Evolutionary conservation across 331 rosid genomes (phyloP).

Genomic region (Spiraea crenata): DNA sequence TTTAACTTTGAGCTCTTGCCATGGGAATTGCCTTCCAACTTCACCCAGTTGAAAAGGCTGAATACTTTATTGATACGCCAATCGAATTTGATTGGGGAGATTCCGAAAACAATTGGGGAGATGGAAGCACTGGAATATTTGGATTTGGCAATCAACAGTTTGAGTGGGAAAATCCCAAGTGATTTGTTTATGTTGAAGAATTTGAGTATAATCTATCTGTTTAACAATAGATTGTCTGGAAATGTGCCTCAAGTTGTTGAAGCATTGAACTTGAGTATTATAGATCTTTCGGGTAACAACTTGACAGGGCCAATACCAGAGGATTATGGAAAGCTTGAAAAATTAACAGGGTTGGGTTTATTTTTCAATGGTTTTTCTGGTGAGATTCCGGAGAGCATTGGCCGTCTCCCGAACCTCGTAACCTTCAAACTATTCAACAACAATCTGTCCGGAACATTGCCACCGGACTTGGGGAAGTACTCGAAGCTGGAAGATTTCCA

Average conservation of each 20-base stretch:
- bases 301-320: constrained; percentile 56
- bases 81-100: constrained; percentile 44
- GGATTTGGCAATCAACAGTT: constrained; percentile 35
- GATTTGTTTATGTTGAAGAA: constrained; percentile 48
- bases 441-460: constrained; percentile 55
- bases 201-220: constrained; percentile 44
- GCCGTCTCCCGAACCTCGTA: constrained; percentile 45
- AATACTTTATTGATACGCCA: constrained; percentile 31
- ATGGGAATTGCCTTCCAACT: constrained; percentile 39
- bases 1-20: constrained; percentile 19
- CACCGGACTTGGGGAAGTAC: constrained; percentile 55
- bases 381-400: constrained; percentile 55
- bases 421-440: constrained; percentile 38
- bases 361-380: constrained; percentile 44
- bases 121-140: constrained; percentile 45
- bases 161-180: constrained; percentile 54
- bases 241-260: constrained; percentile 52
- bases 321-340: constrained; percentile 55
- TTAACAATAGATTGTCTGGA: constrained; percentile 44
- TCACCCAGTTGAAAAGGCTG: constrained; percentile 56
- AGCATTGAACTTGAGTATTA: constrained; percentile 31
- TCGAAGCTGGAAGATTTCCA: constrained; percentile 43
- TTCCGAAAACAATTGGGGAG: constrained; percentile 50
- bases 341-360: constrained; percentile 41
- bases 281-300: constrained; percentile 49